Evolutionary conservation across 208 protist species (phyloP).

Genomic region (Leishmania lainsoni): DNA sequence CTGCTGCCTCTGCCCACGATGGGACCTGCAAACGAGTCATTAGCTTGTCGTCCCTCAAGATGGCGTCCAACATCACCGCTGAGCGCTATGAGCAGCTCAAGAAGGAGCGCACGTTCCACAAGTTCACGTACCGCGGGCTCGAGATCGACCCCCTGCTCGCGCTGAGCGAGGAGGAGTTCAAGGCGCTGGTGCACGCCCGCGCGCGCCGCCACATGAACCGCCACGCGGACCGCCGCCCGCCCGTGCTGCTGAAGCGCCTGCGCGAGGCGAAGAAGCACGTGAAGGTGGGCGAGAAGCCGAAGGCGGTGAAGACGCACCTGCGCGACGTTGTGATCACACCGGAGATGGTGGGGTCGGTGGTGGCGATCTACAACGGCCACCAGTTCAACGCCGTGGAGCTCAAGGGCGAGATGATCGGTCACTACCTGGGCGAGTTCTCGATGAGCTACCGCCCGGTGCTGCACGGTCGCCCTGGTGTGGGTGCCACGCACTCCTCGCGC

Average conservation of each 20-base stretch:
- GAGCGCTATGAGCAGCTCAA: slow-evolving; percentile 93
- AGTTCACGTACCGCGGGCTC: slow-evolving; percentile 97
- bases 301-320: slow-evolving; percentile 99
- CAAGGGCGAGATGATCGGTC: slow-evolving; percentile 99
- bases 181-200: slow-evolving; percentile 93
- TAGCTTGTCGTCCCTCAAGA: slow-evolving; percentile 6
- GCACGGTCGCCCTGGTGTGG: slow-evolving; percentile 99
- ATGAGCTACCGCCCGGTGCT: slow-evolving; percentile 98
- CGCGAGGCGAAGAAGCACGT: slow-evolving; percentile 96
- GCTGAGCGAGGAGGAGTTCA: slow-evolving; percentile 94
- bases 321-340: slow-evolving; percentile 99
- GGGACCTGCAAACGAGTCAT: too few relatives aligned
- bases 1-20: too few relatives aligned
- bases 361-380: slow-evolving; percentile 99
- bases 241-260: slow-evolving; percentile 97
- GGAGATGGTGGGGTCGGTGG: slow-evolving; percentile 99
- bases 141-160: slow-evolving; percentile 96
- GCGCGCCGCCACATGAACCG: slow-evolving; percentile 95
- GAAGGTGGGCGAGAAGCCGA: slow-evolving; percentile 97
- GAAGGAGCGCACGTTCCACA: slow-evolving; percentile 98
- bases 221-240: slow-evolving; percentile 90
- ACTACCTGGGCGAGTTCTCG: slow-evolving; percentile 99
- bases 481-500: slow-evolving; percentile 96
- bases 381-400: slow-evolving; percentile 99
- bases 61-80: slow-evolving; percentile 79